phyloP scores from a whole-genome alignment of 768 basidiomycete genomes.

The Serendipita sp. region DNA sequence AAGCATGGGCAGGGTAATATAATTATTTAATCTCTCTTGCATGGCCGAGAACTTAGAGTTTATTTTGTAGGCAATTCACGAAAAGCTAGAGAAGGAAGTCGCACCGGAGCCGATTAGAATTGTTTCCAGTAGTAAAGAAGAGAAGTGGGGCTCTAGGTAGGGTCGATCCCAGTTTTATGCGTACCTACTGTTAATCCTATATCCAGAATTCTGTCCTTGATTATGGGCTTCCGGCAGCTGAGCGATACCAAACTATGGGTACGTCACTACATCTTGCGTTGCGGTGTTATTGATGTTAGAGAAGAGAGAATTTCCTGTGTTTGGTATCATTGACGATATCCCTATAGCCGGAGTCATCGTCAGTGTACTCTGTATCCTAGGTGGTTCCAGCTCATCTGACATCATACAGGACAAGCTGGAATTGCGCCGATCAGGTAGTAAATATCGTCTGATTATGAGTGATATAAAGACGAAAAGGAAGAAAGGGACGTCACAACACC shows the following conservation, averaged over 20 bases:
- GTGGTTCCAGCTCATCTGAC: neutral
- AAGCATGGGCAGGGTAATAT: neutral
- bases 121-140: neutral
- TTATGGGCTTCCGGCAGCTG: neutral
- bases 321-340: neutral
- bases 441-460: neutral
- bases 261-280: neutral
- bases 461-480: slow-evolving; percentile 2
- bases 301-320: slow-evolving; percentile 1
- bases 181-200: neutral
- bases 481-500: neutral
- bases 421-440: too few species aligned
- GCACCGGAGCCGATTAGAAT: neutral
- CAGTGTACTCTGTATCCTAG: neutral
- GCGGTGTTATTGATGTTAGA: neutral
- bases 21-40: neutral
- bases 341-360: neutral
- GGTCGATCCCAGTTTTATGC: neutral
- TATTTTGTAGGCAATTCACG: neutral
- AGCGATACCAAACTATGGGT: neutral
- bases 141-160: neutral
- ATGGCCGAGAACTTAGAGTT: neutral
- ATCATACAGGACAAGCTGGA: neutral
- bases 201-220: neutral
- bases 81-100: neutral